These are phyloP conservation scores for Chloroidium sp. DNA, from an alignment of 163 green algal species.

Conservation along the genomic window DNA sequence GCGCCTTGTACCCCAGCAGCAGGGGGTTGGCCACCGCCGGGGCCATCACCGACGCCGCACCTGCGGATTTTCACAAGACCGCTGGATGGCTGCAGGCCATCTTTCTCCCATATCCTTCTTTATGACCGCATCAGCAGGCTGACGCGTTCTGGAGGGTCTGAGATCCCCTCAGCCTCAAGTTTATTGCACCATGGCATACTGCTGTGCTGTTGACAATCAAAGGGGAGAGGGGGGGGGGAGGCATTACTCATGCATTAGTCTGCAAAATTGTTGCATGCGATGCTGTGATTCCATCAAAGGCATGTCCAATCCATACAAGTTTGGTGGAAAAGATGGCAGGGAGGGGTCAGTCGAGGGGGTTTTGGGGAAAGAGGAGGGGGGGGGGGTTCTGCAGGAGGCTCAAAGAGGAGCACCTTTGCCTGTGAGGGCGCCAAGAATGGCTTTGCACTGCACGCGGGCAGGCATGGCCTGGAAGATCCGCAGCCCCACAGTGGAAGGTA, in stretches of 20 bases:
- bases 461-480: constrained; percentile 18
- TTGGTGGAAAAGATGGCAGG: too few relatives aligned
- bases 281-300: too few relatives aligned
- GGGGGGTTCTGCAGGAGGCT: neutral
- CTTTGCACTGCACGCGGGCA: neutral
- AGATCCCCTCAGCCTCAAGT: too few relatives aligned
- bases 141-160: too few relatives aligned
- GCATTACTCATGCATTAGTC: neutral
- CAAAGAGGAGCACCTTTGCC: constrained; percentile 9
- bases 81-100: neutral
- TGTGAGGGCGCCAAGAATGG: constrained; percentile 1
- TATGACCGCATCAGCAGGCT: too few relatives aligned
- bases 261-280: neutral
- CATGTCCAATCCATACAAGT: too few relatives aligned
- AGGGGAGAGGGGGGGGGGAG: neutral
- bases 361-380: neutral
- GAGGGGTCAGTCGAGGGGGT: neutral
- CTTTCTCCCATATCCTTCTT: too few relatives aligned
- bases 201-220: too few relatives aligned
- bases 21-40: constrained; percentile 12
- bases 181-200: too few relatives aligned
- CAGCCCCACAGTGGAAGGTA: constrained; percentile 8
- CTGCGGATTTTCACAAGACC: neutral
- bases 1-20: constrained; percentile 11
- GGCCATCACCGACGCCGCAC: constrained; percentile 9